Evolutionary conservation across 495 filamentous ascomycete species (phyloP).

Genomic region (Entonaema liquescens): DNA sequence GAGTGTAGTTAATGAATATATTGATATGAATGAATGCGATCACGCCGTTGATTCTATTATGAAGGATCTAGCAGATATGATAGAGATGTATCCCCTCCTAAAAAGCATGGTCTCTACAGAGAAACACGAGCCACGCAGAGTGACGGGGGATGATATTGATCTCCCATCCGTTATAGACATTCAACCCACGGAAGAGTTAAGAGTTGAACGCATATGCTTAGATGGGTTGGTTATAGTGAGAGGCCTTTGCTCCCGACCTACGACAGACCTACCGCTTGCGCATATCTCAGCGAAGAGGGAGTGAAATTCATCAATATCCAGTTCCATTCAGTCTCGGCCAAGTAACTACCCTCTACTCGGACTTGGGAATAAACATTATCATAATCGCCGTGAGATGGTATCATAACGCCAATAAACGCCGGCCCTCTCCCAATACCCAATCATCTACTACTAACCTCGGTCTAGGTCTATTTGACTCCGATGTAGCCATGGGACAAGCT

Average conservation of each 20-base stretch:
- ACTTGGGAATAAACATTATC: slow-evolving; percentile 4
- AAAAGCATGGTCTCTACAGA: slow-evolving; percentile 56
- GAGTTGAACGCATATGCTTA: slow-evolving; percentile 76
- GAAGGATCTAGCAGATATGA: not conserved
- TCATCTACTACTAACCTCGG: not conserved
- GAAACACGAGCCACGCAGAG: slow-evolving; percentile 57
- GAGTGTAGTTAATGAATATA: too few species aligned
- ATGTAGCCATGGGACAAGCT: not conserved
- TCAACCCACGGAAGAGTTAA: slow-evolving; percentile 64
- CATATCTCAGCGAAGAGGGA: not conserved
- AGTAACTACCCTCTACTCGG: not conserved
- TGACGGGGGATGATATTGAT: slow-evolving; percentile 57
- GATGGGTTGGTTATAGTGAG: slow-evolving; percentile 51
- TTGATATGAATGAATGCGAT: not conserved
- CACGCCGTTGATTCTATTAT: not conserved
- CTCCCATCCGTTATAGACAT: slow-evolving; percentile 84
- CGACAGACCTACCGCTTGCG: slow-evolving; percentile 2
- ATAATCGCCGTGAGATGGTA: slow-evolving; percentile 23
- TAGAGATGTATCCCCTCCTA: slow-evolving; percentile 52
- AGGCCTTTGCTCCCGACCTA: not conserved
- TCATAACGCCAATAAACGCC: slow-evolving; percentile 32
- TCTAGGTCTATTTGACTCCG: not conserved
- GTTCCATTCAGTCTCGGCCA: not conserved
- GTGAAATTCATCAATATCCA: not conserved
- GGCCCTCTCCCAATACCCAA: not conserved